A percentile compares a stretch with the other conserved stretches of the same genome.
Conservation (phyloP, 371 early-diverging fungal genomes). For the Syncephalis plumigaleata region DNA sequence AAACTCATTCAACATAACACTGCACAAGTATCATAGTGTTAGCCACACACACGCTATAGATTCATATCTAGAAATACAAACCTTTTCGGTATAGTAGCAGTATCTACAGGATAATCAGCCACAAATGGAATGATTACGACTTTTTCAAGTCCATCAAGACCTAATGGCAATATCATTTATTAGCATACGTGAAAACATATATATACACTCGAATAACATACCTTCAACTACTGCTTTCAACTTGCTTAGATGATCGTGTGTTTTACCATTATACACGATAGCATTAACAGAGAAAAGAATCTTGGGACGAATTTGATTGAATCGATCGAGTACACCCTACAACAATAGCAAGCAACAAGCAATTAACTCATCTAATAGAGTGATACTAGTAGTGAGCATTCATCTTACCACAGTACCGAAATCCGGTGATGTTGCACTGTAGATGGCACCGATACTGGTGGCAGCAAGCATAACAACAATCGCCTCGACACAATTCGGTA, state of each 20-base stretch:
- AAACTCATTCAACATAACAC: conserved; percentile 2
- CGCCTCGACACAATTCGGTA: conserved; percentile 79
- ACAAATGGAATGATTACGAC: conserved; percentile 68
- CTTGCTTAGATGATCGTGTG: conserved; percentile 65
- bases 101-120: conserved; percentile 11
- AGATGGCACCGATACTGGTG: conserved; percentile 86
- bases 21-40: neutral
- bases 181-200: neutral
- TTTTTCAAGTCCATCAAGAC: conserved; percentile 33
- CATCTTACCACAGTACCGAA: conserved; percentile 68
- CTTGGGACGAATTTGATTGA: conserved; percentile 88
- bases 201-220: conserved; percentile 1
- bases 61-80: conserved; percentile 9
- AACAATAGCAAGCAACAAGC: neutral
- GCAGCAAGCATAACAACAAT: conserved; percentile 84
- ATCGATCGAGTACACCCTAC: conserved; percentile 84
- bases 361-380: too few species aligned
- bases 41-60: neutral
- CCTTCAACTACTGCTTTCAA: conserved; percentile 46
- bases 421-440: conserved; percentile 78
- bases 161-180: conserved; percentile 5
- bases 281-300: conserved; percentile 81
- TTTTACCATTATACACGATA: conserved; percentile 78
- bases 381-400: too few species aligned
- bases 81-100: conserved; percentile 19